Percentiles rank a stretch among this genome's conserved stretches.
These are phyloP conservation scores for Aotearoamyces nothofagi DNA, from an alignment of 2,329 filamentous ascomycete species.

Conservation along the genomic window DNA sequence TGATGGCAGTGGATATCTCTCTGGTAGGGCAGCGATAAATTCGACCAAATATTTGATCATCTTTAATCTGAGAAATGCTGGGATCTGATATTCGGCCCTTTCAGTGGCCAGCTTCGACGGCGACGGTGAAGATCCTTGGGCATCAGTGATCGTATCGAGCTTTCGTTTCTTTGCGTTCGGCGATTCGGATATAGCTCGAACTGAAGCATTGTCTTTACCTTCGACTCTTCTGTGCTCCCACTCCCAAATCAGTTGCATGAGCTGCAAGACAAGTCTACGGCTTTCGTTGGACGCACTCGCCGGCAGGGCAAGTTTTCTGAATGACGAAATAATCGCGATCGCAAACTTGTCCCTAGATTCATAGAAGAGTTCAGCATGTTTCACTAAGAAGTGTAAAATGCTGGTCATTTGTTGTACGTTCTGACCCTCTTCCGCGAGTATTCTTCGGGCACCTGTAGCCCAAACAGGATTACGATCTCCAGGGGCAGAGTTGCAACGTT, in stretches of 20 bases:
- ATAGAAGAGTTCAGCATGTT: slow-evolving; percentile 86
- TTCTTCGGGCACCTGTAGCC: slow-evolving; percentile 80
- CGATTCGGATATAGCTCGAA: slow-evolving; percentile 43
- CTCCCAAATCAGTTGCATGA: slow-evolving; percentile 80
- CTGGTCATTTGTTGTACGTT: slow-evolving; percentile 93
- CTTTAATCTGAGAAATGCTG: slow-evolving; percentile 51
- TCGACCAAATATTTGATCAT: slow-evolving; percentile 92
- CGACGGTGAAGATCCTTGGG: slow-evolving; percentile 36
- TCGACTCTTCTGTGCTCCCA: slow-evolving; percentile 81
- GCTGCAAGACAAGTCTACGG: slow-evolving; percentile 77
- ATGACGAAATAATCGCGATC: slow-evolving; percentile 71
- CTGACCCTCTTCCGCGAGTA: slow-evolving; percentile 84
- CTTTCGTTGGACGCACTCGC: slow-evolving; percentile 80
- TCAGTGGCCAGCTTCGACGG: slow-evolving; percentile 34
- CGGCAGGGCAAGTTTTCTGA: slow-evolving; percentile 74
- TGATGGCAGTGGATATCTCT: slow-evolving; percentile 67
- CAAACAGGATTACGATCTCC: slow-evolving; percentile 68
- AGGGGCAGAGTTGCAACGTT: slow-evolving; percentile 53
- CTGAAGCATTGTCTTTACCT: slow-evolving; percentile 29
- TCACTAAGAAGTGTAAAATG: slow-evolving; percentile 93
- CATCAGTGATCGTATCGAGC: slow-evolving; percentile 38
- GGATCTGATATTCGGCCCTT: slow-evolving; percentile 52
- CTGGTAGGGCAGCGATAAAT: slow-evolving; percentile 81
- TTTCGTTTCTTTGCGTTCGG: slow-evolving; percentile 63
- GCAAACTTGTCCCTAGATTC: slow-evolving; percentile 88